Percentiles rank a stretch among this genome's conserved stretches.
Evolutionary conservation across 495 filamentous ascomycete species (phyloP).

Genomic region (Lichenothelia convexa): DNA sequence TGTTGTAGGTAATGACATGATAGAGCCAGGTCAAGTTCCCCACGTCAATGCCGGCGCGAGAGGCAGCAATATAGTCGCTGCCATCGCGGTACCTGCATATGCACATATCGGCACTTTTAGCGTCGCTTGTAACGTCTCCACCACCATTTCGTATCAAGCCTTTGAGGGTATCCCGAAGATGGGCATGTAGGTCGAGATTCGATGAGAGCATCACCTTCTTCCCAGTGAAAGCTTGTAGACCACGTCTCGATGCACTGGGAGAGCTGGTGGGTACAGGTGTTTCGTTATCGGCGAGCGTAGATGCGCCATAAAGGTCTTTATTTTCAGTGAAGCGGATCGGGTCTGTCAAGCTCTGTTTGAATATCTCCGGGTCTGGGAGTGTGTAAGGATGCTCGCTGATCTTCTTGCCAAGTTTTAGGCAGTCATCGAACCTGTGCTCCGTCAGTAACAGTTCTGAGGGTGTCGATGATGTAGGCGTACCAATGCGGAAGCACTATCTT

Average conservation of each 20-base stretch:
- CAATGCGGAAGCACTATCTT: slow-evolving; percentile 94
- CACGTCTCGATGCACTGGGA: slow-evolving; percentile 12
- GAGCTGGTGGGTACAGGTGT: slow-evolving; percentile 17
- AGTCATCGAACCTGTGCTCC: slow-evolving; percentile 72
- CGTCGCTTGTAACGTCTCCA: slow-evolving; percentile 44
- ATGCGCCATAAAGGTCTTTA: slow-evolving; percentile 50
- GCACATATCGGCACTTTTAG: slow-evolving; percentile 61
- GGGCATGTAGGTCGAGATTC: slow-evolving; percentile 52
- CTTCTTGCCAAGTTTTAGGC: slow-evolving; percentile 69
- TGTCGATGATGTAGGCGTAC: slow-evolving; percentile 25
- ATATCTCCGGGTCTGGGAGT: slow-evolving; percentile 70
- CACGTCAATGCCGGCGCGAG: slow-evolving; percentile 56
- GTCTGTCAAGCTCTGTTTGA: slow-evolving; percentile 30
- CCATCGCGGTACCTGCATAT: slow-evolving; percentile 80
- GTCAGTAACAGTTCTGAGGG: slow-evolving; percentile 11
- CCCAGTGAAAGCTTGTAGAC: slow-evolving; percentile 35
- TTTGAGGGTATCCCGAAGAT: slow-evolving; percentile 45
- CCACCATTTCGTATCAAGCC: slow-evolving; percentile 49
- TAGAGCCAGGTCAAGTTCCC: slow-evolving; percentile 91
- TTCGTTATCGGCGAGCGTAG: slow-evolving; percentile 40
- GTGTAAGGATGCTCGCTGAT: slow-evolving; percentile 78
- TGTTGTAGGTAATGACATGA: slow-evolving; percentile 69
- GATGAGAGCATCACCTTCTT: slow-evolving; percentile 38
- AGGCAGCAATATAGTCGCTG: slow-evolving; percentile 54
- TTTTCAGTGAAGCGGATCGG: slow-evolving; percentile 22